Evolutionary conservation across 192 early-diverging fungal species (phyloP).

Genomic region (Coemansia sp.): DNA sequence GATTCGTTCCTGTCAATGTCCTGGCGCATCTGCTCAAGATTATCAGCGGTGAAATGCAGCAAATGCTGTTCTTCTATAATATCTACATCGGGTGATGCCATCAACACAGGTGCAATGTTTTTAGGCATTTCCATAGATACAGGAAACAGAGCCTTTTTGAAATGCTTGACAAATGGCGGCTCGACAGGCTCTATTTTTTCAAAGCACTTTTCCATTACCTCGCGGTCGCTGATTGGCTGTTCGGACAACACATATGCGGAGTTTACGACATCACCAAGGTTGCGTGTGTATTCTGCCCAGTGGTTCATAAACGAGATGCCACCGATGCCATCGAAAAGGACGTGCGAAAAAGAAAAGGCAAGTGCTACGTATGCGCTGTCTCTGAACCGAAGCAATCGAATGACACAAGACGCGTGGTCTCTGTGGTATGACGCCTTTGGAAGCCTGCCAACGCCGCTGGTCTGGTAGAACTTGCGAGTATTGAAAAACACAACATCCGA

Average conservation of each 20-base stretch:
- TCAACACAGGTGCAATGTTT: slow-evolving; percentile 34
- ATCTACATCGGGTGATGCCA: slow-evolving; percentile 30
- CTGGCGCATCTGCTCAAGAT: slow-evolving; percentile 38
- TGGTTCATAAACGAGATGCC: slow-evolving; percentile 26
- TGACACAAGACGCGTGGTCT: slow-evolving; percentile 25
- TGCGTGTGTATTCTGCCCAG: slow-evolving; percentile 45
- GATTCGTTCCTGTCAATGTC: slow-evolving; percentile 32
- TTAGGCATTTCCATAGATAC: slow-evolving; percentile 8
- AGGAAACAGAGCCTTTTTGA: slow-evolving; percentile 14
- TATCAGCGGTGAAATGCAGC: slow-evolving; percentile 29
- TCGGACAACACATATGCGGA: slow-evolving; percentile 7
- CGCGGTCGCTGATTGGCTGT: slow-evolving; percentile 29
- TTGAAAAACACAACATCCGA: slow-evolving; percentile 31
- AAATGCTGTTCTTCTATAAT: slow-evolving; percentile 37
- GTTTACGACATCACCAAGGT: slow-evolving; percentile 12
- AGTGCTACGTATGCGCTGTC: slow-evolving; percentile 35
- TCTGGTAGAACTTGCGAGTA: slow-evolving; percentile 29
- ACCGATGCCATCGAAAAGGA: slow-evolving; percentile 38
- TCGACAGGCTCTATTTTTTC: slow-evolving; percentile 19
- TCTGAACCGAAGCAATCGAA: slow-evolving; percentile 37
- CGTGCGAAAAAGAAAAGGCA: slow-evolving; percentile 36
- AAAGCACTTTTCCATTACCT: slow-evolving; percentile 27
- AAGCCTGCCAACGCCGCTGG: slow-evolving; percentile 21
- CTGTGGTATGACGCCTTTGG: slow-evolving; percentile 37
- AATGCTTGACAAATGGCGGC: slow-evolving; percentile 35